Base-by-base conservation (phyloP, 805 yeast species). In the Wickerhamiella vanderwaltii region DNA sequence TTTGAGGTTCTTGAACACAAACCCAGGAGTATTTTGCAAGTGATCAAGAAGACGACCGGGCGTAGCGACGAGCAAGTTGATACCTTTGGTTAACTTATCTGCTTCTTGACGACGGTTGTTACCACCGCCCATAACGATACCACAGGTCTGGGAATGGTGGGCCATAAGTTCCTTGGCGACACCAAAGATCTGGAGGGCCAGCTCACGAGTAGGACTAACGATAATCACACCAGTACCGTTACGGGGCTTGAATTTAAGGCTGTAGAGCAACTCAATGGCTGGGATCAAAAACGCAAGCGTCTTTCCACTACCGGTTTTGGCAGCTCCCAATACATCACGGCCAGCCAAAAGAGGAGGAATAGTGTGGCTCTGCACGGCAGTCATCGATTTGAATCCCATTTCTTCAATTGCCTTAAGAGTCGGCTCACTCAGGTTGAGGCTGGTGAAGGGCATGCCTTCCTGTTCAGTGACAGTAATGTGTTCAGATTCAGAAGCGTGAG, bases 301-400 rank as follows among this genome's bases (percentile, higher is more conserved):
- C 66, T 91, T 91, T 59, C 99, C 99, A 1, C 96, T 86, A 42
- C 99, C 99, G 2, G 99, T 91, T 65, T 87, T 88, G 44, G 99
- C 99, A n/a, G 98, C 98, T 51, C 98, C 99, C 42, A 91, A 70
- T 16, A 93, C 97, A 63, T 91, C 99, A 53, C 88, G 75, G 33
- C 98, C 98, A 1, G 97, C 96, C 48, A 93, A 65, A 48, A 91
- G 68, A 9, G 98, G 97, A 5, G 98, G 97, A 43, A 91, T 91
- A 9, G 98, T 86, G 63, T 88, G 77, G 20, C 94, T 79, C 64
- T 91, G 99, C 7, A 91, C 97, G 48, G 78, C 75, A 1, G 99
- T 93, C 96, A 91, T 84, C 40, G 66, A 79, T 11, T 74, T 69
- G 65, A 91, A 91, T 1, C 95, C 96, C 95, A 91, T 83, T 25